A percentile compares a stretch with the other conserved stretches of the same genome.
Conservation (phyloP, 1,284 basidiomycete species). For the Ceratobasidium sp. region DNA sequence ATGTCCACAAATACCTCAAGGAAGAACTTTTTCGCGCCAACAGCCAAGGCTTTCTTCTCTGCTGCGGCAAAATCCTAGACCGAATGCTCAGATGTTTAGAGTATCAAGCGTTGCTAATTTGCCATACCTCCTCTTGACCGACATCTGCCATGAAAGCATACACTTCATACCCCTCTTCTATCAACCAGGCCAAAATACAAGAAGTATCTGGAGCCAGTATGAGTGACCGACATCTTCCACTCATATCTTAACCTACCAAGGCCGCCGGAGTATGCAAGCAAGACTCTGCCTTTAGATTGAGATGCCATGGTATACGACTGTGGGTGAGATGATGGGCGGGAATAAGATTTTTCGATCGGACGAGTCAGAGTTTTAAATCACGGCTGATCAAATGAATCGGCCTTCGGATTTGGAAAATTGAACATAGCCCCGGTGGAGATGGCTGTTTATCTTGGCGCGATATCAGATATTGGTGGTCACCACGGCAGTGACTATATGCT, state of each 20-base stretch:
- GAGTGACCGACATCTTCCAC: neutral
- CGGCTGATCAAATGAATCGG: conserved; percentile 39
- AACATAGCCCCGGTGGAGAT: neutral
- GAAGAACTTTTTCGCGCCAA: conserved; percentile 96
- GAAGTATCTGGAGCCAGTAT: conserved; percentile 75
- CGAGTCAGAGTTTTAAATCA: too few relatives aligned
- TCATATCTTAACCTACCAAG: conserved; percentile 70
- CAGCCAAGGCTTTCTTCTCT: conserved; percentile 86
- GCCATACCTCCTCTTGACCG: conserved; percentile 89
- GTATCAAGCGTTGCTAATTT: neutral
- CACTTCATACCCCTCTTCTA: conserved; percentile 97
- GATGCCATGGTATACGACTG: conserved; percentile 23
- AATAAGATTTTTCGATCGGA: conserved; percentile 5
- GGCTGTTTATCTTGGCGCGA: neutral
- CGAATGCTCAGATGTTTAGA: neutral
- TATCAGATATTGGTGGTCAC: neutral
- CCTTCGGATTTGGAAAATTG: conserved; percentile 30
- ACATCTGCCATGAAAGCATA: conserved; percentile 99
- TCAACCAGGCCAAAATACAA: conserved; percentile 96
- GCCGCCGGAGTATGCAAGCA: conserved; percentile 97
- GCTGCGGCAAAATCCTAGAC: conserved; percentile 92
- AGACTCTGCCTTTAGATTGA: conserved; percentile 73
- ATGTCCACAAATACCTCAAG: conserved; percentile 65
- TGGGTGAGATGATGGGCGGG: conserved; percentile 14
- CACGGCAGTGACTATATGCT: too few relatives aligned